phyloP scores from a whole-genome alignment of 2,329 filamentous ascomycete species.

The Alternaria metachromatica region DNA sequence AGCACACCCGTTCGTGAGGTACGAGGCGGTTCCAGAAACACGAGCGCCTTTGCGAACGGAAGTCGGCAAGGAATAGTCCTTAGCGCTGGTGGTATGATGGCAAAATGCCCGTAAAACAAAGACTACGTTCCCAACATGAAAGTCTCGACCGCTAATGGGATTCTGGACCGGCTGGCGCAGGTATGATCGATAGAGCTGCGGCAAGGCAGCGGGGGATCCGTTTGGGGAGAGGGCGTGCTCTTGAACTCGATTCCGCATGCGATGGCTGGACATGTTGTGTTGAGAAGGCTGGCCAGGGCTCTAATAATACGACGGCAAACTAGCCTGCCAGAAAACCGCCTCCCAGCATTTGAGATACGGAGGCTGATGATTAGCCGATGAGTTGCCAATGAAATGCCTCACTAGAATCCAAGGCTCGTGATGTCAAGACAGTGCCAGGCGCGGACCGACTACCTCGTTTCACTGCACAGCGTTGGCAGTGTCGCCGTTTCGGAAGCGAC shows the following conservation, averaged over 20 bases:
- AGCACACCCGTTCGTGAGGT: not conserved
- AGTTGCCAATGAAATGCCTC: not conserved
- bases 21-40: not conserved
- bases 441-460: slow-evolving; percentile 1
- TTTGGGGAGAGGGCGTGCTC: not conserved
- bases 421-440: not conserved
- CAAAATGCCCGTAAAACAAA: not conserved
- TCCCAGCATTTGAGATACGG: not conserved
- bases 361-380: not conserved
- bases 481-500: not conserved
- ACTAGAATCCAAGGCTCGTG: not conserved
- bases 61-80: not conserved
- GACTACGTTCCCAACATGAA: not conserved
- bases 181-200: not conserved
- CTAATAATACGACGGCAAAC: not conserved
- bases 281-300: not conserved
- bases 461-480: not conserved
- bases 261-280: not conserved
- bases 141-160: not conserved
- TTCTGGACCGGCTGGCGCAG: not conserved
- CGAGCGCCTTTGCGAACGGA: not conserved
- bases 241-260: not conserved
- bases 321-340: not conserved
- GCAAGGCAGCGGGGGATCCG: not conserved
- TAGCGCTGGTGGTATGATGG: slow-evolving; percentile 1